Conservation (phyloP, 2,329 filamentous ascomycete species). For the Aspergillus fumigatiaffinis region DNA sequence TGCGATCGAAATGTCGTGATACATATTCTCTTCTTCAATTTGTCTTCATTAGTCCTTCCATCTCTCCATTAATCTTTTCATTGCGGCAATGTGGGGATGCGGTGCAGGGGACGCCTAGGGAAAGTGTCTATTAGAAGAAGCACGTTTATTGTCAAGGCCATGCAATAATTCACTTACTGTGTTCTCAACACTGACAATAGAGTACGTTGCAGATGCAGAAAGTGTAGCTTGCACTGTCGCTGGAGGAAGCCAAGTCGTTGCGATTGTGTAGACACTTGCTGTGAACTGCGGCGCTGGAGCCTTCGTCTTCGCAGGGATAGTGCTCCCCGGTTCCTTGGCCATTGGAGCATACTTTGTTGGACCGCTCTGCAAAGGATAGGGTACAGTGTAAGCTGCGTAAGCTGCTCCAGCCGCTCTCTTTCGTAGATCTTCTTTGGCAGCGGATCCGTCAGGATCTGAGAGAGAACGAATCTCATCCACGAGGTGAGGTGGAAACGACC, state of each 20-base stretch:
- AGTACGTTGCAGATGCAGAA: slow-evolving; percentile 50
- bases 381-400: slow-evolving; percentile 39
- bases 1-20: background rate
- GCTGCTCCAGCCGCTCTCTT: slow-evolving; percentile 28
- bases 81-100: slow-evolving; percentile 46
- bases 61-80: slow-evolving; percentile 55
- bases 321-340: slow-evolving; percentile 56
- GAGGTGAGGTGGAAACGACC: slow-evolving; percentile 46
- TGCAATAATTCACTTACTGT: slow-evolving; percentile 46
- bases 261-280: slow-evolving; percentile 52
- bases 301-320: slow-evolving; percentile 54
- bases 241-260: slow-evolving; percentile 47
- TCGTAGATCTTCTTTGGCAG: slow-evolving; percentile 20
- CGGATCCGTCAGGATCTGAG: slow-evolving; percentile 24
- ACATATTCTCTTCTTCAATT: background rate
- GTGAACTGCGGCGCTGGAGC: slow-evolving; percentile 50
- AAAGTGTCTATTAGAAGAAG: background rate
- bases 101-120: slow-evolving; percentile 52
- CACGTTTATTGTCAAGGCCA: background rate
- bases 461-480: slow-evolving; percentile 35
- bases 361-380: slow-evolving; percentile 54
- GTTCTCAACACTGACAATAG: slow-evolving; percentile 52
- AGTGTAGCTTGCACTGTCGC: slow-evolving; percentile 48
- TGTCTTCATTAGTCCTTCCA: slow-evolving; percentile 52
- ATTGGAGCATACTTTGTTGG: slow-evolving; percentile 59